phyloP scores from a whole-genome alignment of 2,329 filamentous ascomycete genomes.

The Colletotrichum sp. region DNA sequence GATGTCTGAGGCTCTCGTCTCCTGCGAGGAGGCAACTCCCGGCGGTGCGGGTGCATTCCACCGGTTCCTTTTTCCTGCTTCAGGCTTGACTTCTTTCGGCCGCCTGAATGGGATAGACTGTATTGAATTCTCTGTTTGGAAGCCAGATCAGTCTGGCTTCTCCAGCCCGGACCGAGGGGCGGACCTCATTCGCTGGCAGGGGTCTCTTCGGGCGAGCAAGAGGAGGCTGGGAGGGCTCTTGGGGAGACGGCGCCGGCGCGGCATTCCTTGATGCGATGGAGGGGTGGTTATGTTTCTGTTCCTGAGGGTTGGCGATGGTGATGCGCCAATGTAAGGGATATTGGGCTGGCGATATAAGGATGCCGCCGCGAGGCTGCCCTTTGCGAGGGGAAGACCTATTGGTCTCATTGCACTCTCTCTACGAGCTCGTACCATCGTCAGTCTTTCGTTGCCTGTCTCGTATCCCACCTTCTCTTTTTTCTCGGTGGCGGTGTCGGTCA shows the following conservation, averaged over 20 bases:
- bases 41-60: slow-evolving; percentile 1
- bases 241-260: background rate
- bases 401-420: background rate
- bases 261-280: background rate
- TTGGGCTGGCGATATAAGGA: slow-evolving; percentile 2
- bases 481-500: background rate
- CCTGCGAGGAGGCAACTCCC: background rate
- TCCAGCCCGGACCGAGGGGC: background rate
- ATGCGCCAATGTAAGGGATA: slow-evolving; percentile 8
- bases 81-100: background rate
- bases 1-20: background rate
- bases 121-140: background rate
- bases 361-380: background rate
- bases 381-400: background rate
- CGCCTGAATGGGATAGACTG: background rate
- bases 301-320: background rate
- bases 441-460: slow-evolving; percentile 8
- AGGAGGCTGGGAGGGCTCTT: background rate
- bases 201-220: background rate
- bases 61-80: background rate
- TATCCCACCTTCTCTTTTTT: background rate
- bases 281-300: background rate
- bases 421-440: background rate
- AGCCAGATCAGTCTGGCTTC: background rate
- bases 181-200: background rate